phyloP scores from a whole-genome alignment of 1,139 yeast genomes.

The Pichia norvegensis region DNA sequence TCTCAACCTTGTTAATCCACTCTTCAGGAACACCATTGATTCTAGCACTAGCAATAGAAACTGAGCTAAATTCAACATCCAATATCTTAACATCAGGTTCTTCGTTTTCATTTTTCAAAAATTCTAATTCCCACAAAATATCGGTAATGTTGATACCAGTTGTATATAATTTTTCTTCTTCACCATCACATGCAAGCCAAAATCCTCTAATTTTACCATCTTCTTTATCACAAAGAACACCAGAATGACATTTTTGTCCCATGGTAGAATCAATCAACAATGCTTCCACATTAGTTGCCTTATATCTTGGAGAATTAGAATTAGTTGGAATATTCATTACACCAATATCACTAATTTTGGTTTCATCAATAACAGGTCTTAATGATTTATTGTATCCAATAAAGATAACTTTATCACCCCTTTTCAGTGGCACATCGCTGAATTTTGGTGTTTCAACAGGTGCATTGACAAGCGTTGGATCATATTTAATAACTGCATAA shows the following conservation, averaged over 20 bases:
- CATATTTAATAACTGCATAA: slow-evolving; percentile 77
- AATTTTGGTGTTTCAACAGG: slow-evolving; percentile 59
- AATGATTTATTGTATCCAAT: slow-evolving; percentile 71
- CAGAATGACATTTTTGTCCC: slow-evolving; percentile 66
- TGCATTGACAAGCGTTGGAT: slow-evolving; percentile 61
- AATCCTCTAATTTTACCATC: slow-evolving; percentile 78
- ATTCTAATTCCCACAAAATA: slow-evolving; percentile 48
- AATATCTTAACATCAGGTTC: slow-evolving; percentile 52
- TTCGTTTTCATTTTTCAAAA: slow-evolving; percentile 40
- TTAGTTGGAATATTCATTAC: slow-evolving; percentile 69
- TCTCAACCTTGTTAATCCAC: slow-evolving; percentile 68
- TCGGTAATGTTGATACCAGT: slow-evolving; percentile 79
- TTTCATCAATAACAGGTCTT: slow-evolving; percentile 67
- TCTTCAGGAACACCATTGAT: slow-evolving; percentile 78
- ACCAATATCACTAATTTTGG: slow-evolving; percentile 68
- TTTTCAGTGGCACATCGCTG: slow-evolving; percentile 48
- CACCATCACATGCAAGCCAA: slow-evolving; percentile 76
- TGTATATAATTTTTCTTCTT: slow-evolving; percentile 55
- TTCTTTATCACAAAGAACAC: slow-evolving; percentile 68
- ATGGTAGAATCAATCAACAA: slow-evolving; percentile 66
- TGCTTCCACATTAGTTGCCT: slow-evolving; percentile 80
- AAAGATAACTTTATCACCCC: slow-evolving; percentile 71
- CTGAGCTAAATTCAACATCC: slow-evolving; percentile 69
- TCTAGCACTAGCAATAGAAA: slow-evolving; percentile 70
- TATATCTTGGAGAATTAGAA: slow-evolving; percentile 64